Conservation (phyloP, 148 eudicot species). For the Pouteria glomerata region DNA sequence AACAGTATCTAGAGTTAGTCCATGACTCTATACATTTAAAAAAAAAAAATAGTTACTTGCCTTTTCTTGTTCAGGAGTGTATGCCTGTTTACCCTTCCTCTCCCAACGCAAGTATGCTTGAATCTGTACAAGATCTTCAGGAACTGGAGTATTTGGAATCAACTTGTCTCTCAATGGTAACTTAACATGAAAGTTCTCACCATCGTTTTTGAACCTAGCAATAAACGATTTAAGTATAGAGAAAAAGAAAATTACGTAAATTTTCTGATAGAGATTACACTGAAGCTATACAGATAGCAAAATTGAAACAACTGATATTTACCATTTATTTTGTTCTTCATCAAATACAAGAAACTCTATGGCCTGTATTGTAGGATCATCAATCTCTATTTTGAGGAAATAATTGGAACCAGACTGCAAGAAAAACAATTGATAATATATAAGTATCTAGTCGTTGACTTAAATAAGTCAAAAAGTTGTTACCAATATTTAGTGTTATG, state of each 20-base stretch:
- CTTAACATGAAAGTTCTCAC: constrained; percentile 65
- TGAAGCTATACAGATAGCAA: background rate
- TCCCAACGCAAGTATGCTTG: constrained; percentile 98
- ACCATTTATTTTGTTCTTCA: constrained; percentile 86
- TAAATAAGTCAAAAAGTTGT: background rate
- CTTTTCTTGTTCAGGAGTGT: constrained; percentile 81
- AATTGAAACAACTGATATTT: background rate
- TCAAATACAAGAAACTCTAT: constrained; percentile 83
- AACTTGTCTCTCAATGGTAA: constrained; percentile 46
- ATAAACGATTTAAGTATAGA: background rate
- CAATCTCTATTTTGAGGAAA: constrained; percentile 66
- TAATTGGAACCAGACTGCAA: constrained; percentile 72
- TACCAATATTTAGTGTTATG: background rate
- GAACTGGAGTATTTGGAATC: constrained; percentile 50
- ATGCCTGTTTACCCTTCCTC: constrained; percentile 89
- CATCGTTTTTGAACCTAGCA: constrained; percentile 79
- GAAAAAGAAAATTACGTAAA: background rate
- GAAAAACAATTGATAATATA: constrained; percentile 7
- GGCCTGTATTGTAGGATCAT: constrained; percentile 75
- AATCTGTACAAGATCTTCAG: constrained; percentile 95
- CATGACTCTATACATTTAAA: too few species aligned
- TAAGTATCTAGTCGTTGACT: background rate
- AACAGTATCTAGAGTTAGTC: background rate
- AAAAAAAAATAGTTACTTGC: constrained; percentile 21
- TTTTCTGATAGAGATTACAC: background rate